A percentile compares a stretch with the other conserved stretches of the same genome.
Evolutionary conservation across 495 filamentous ascomycete genomes (phyloP).

Genomic region (Penicillium alfredii): DNA sequence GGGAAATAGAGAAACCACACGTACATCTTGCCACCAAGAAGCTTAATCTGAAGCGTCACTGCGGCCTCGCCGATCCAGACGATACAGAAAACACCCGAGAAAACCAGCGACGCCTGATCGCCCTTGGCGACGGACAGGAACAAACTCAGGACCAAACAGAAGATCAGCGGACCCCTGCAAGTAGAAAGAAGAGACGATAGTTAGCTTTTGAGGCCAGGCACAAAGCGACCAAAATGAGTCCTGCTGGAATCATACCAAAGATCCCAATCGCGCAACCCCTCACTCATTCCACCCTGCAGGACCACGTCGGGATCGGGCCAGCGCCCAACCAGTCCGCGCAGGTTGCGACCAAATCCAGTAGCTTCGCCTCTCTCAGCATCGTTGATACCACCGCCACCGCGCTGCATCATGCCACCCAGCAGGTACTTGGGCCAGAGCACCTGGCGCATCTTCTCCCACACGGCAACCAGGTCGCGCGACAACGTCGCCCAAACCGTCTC

Average conservation of each 20-base stretch:
- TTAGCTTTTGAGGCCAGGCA: constrained; percentile 3
- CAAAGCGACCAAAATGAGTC: background rate
- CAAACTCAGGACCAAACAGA: constrained; percentile 81
- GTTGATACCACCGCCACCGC: constrained; percentile 64
- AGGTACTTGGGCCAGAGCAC: constrained; percentile 97
- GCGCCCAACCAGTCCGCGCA: constrained; percentile 58
- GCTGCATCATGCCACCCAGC: constrained; percentile 61
- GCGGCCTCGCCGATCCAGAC: constrained; percentile 97
- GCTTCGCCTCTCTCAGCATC: constrained; percentile 60
- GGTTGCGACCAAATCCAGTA: constrained; percentile 54
- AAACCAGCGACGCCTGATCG: constrained; percentile 79
- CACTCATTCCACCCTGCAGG: constrained; percentile 73
- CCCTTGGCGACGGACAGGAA: constrained; percentile 73
- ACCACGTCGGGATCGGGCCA: constrained; percentile 69
- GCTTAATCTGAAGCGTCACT: constrained; percentile 96
- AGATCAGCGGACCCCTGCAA: constrained; percentile 76
- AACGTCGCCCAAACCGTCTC: constrained; percentile 95
- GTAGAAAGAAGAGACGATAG: background rate
- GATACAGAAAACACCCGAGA: constrained; percentile 91
- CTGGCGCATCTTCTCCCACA: constrained; percentile 97
- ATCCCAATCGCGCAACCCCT: constrained; percentile 91
- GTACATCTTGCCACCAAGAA: constrained; percentile 96
- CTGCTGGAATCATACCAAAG: constrained; percentile 57
- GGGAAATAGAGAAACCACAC: constrained; percentile 24
- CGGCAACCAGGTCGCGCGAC: constrained; percentile 80